Evolutionary conservation across 139 green algal species (phyloP), one percentile per base, ranked within the genome.

Genomic region (Nannochloris sp.): DNA sequence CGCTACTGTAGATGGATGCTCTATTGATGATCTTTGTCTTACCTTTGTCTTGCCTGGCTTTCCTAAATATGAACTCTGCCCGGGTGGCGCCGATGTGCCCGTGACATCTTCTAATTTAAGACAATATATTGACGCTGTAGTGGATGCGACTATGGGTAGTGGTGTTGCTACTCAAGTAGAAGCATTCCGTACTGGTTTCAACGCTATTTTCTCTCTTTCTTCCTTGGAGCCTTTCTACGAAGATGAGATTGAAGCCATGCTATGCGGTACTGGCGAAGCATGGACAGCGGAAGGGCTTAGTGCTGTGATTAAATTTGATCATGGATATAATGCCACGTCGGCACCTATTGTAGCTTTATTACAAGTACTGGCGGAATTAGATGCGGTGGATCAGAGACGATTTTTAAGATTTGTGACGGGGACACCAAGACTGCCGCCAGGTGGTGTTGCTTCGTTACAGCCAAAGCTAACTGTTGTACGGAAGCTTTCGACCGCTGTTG

Each of bases 371-470:
- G 70, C 79, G 1, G 88, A 93, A 71, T 76, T 98, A 51, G 83
- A 89, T 15, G n/a, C 65, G 0, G 67, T 77, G 5, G 84, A 99
- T 67, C 93, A 95, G 76, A 78, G 87, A 57, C 73, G 78, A 54
- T 99, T 99, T 82, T 76, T 99, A 64, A 86, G 87, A 51, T 99
- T 99, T 81, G 89, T 97, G 3, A 99, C 94, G 29, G 90, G 93
- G 45, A 89, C 85, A 8, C 93, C 93, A 3, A 76, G 94, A 32
- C 77, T 99, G 66, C 93, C 94, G 3, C 85, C 90, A 14, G 93
- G 93, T 6, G 93, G 93, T 23, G 70, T 99, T 12, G 80, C 84
- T 4, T 80, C 88, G 8, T 87, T 99, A 54, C 78, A 91, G 53
- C 92, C 92, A 14, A 73, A 81, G n/a, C 79, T 99, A 33, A 99